Percentiles rank a stretch among this genome's conserved stretches.
These are phyloP conservation scores for Candida lessepsii DNA, from an alignment of 805 yeast genomes.

Conservation along the genomic window DNA sequence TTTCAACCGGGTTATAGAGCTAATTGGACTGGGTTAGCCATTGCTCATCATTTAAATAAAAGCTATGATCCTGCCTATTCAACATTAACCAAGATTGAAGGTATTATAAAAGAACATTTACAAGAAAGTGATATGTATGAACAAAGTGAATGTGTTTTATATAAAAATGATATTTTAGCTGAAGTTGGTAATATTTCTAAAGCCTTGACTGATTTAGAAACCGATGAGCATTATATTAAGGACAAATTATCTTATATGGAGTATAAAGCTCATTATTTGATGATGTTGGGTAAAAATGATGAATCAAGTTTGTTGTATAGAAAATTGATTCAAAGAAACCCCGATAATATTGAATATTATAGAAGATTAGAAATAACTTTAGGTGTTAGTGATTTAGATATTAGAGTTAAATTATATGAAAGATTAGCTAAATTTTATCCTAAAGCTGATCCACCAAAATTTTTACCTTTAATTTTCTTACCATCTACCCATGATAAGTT, in stretches of 20 bases:
- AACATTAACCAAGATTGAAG: constrained; percentile 75
- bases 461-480: constrained; percentile 74
- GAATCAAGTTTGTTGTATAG: constrained; percentile 73
- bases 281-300: constrained; percentile 52
- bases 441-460: constrained; percentile 74
- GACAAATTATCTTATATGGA: constrained; percentile 67
- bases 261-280: constrained; percentile 60
- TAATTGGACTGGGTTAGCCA: constrained; percentile 85
- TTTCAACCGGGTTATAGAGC: constrained; percentile 79
- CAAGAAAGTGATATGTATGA: constrained; percentile 69
- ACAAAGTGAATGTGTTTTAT: constrained; percentile 76
- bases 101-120: constrained; percentile 63
- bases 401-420: constrained; percentile 59
- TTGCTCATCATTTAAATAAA: constrained; percentile 76
- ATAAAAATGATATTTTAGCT: constrained; percentile 64
- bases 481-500: constrained; percentile 51
- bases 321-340: constrained; percentile 75
- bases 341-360: constrained; percentile 73
- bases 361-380: constrained; percentile 63
- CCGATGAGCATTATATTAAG: constrained; percentile 45
- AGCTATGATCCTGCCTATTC: constrained; percentile 68
- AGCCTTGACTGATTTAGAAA: constrained; percentile 62
- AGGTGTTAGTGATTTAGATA: constrained; percentile 43
- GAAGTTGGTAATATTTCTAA: constrained; percentile 60
- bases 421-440: constrained; percentile 73